Conservation (phyloP, 352 stramenopile genomes). For the Globisporangium yorkense region DNA sequence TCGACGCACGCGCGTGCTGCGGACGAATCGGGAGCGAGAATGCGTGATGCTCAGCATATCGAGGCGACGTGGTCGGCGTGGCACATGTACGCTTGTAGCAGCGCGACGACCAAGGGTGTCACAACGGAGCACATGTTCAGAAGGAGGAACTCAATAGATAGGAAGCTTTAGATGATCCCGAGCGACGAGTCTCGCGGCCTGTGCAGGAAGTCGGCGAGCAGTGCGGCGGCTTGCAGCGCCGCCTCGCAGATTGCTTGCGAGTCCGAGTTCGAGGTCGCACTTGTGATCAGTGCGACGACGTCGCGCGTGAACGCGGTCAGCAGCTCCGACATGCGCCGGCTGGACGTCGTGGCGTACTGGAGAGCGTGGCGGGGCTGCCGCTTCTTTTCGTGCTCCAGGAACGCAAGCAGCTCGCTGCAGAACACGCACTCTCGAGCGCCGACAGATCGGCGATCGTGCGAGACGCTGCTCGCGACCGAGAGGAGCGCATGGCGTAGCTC, state of each 20-base stretch:
- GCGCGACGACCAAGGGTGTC: no score
- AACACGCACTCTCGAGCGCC: not conserved
- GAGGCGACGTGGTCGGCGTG: no score
- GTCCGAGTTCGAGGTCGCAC: not conserved
- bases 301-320: not conserved
- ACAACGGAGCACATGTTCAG: no score
- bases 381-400: slow-evolving; percentile 2
- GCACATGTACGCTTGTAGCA: no score
- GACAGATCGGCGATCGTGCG: not conserved
- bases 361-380: not conserved
- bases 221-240: not conserved
- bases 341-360: not conserved
- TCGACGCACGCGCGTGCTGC: not conserved
- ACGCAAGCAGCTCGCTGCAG: not conserved
- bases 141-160: not conserved
- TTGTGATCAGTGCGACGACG: not conserved
- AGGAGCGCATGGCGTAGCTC: not conserved
- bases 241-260: not conserved
- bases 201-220: slow-evolving; percentile 1
- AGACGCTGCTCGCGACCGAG: not conserved
- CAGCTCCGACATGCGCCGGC: not conserved
- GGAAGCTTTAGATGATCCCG: slow-evolving; percentile 1
- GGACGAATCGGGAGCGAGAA: not conserved
- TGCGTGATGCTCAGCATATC: not conserved
- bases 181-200: slow-evolving; percentile 1